These are phyloP conservation scores for apple (Malus domestica) DNA, from an alignment of 306 rosid genomes.

Conservation along the genomic window ASM211411v1 NC_041805.1:23308501-23309000, in stretches of 20 bases:
- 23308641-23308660: conserved; percentile 8
- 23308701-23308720: conserved; percentile 72
- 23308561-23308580: conserved; percentile 14
- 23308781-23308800: neutral
- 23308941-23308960: neutral
- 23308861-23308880: neutral
- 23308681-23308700: conserved; percentile 80
- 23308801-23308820: neutral
- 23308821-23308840: neutral
- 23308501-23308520: conserved; percentile 10
- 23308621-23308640: conserved; percentile 15
- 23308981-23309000: neutral
- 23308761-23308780: conserved; percentile 2
- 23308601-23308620: conserved; percentile 13
- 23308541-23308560: conserved; percentile 21
- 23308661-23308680: conserved; percentile 75
- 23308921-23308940: neutral
- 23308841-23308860: neutral
- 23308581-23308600: conserved; percentile 12
- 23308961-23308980: too few species aligned
- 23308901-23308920: neutral
- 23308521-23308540: conserved; percentile 29
- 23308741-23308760: neutral
- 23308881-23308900: neutral
- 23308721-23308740: conserved; percentile 84